Percentiles rank a stretch among this genome's conserved stretches.
Evolutionary conservation across 2,329 filamentous ascomycete species (phyloP).

Genomic region (Fusarium odoratissimum): DNA sequence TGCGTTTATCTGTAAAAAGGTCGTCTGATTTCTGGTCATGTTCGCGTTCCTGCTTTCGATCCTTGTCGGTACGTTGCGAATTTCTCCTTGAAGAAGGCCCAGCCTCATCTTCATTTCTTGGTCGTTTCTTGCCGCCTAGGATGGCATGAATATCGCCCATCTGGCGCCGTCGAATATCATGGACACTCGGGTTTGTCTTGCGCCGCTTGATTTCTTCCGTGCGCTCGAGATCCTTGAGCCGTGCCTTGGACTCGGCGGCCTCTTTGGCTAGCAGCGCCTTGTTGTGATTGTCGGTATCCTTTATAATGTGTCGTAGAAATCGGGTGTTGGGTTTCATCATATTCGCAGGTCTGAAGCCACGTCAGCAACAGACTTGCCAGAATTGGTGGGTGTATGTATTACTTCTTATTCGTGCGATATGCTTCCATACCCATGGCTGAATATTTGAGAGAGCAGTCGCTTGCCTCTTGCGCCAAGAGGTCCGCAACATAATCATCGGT

Average conservation of each 20-base stretch:
- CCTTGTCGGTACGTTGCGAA: slow-evolving; percentile 20
- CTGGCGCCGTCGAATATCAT: slow-evolving; percentile 67
- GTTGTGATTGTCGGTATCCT: slow-evolving; percentile 90
- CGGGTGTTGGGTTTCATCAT: slow-evolving; percentile 91
- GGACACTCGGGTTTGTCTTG: slow-evolving; percentile 58
- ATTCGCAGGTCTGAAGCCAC: slow-evolving; percentile 65
- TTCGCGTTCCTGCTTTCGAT: slow-evolving; percentile 10
- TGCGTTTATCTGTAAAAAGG: slow-evolving; percentile 34
- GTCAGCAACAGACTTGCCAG: slow-evolving; percentile 34
- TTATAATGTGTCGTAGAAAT: slow-evolving; percentile 89
- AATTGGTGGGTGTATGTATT: slow-evolving; percentile 36
- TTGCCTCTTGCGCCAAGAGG: slow-evolving; percentile 84
- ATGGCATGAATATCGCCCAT: slow-evolving; percentile 71
- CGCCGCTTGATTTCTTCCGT: slow-evolving; percentile 58
- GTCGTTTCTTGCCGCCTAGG: slow-evolving; percentile 58
- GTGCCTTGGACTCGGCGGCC: slow-evolving; percentile 78
- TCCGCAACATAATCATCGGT: slow-evolving; percentile 84
- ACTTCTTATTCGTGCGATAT: slow-evolving; percentile 63
- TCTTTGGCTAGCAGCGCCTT: slow-evolving; percentile 86
- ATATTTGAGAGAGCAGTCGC: slow-evolving; percentile 77
- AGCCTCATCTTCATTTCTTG: slow-evolving; percentile 40
- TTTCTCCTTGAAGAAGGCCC: slow-evolving; percentile 29
- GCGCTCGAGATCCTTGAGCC: slow-evolving; percentile 71
- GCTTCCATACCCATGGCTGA: slow-evolving; percentile 79
- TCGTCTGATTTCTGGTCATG: slow-evolving; percentile 28